These are phyloP conservation scores for Tricholoma bakamatsutake DNA, from an alignment of 768 basidiomycete species.

Conservation along the genomic window DNA sequence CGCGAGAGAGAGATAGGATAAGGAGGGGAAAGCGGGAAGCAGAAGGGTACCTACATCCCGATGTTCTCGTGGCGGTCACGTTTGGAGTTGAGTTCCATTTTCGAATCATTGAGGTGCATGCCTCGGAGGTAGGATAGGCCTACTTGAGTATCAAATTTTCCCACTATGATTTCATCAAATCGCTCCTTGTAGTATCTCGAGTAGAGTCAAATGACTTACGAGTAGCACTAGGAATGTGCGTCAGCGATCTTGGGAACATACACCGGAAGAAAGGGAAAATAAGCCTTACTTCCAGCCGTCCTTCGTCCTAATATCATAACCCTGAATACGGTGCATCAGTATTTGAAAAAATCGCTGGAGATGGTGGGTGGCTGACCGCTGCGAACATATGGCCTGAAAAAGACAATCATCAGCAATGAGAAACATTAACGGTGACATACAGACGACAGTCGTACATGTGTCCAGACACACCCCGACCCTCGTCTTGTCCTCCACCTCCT, in stretches of 20 bases:
- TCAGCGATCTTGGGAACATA: neutral
- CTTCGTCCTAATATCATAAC: slow-evolving; percentile 74
- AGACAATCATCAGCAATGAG: neutral
- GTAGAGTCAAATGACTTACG: slow-evolving; percentile 10
- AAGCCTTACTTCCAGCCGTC: slow-evolving; percentile 64
- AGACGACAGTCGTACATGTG: slow-evolving; percentile 52
- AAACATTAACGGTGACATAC: neutral
- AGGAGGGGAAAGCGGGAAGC: neutral
- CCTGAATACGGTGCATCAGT: slow-evolving; percentile 32
- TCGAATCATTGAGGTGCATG: slow-evolving; percentile 86
- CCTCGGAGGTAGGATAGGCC: slow-evolving; percentile 71
- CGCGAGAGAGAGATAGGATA: neutral
- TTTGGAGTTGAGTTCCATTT: slow-evolving; percentile 53
- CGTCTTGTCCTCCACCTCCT: slow-evolving; percentile 61
- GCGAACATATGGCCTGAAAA: slow-evolving; percentile 68
- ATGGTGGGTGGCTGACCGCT: slow-evolving; percentile 40
- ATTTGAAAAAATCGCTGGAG: neutral
- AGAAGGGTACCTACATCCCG: slow-evolving; percentile 51
- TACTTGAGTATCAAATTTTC: slow-evolving; percentile 59
- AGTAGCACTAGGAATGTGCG: slow-evolving; percentile 14
- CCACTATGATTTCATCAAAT: slow-evolving; percentile 33
- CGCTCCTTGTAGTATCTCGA: neutral
- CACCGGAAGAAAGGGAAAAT: neutral
- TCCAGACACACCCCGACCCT: slow-evolving; percentile 82
- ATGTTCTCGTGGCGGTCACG: slow-evolving; percentile 84